phyloP scores from a whole-genome alignment of 23 red algal species.

The Porphyridium purpureum region DNA sequence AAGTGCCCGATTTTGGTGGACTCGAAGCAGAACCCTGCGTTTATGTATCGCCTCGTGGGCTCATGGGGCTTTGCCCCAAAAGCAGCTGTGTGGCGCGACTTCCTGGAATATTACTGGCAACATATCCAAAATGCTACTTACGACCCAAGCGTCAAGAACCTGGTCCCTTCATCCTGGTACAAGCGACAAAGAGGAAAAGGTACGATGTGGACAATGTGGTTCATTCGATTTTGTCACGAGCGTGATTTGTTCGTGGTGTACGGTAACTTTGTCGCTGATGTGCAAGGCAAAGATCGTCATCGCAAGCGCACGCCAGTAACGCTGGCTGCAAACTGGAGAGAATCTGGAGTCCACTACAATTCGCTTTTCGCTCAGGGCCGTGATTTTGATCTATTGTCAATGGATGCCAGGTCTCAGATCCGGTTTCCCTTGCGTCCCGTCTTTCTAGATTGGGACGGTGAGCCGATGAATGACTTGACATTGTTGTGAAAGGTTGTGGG shows the following conservation, averaged over 20 bases:
- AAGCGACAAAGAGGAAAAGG: slow-evolving; percentile 32
- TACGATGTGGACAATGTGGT: slow-evolving; percentile 65
- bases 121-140: not conserved
- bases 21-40: slow-evolving; percentile 8
- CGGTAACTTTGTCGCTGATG: slow-evolving; percentile 23
- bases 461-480: too few species aligned
- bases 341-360: slow-evolving; percentile 41
- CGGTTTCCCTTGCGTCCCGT: too few species aligned
- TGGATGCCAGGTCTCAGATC: too few species aligned
- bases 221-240: slow-evolving; percentile 34
- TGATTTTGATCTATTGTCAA: not conserved
- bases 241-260: slow-evolving; percentile 36
- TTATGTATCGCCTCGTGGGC: slow-evolving; percentile 34
- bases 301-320: slow-evolving; percentile 2
- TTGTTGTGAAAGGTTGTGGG: too few species aligned
- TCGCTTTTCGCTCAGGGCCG: not conserved
- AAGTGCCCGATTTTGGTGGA: slow-evolving; percentile 23
- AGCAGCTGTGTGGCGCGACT: slow-evolving; percentile 27
- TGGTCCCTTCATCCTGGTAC: slow-evolving; percentile 50
- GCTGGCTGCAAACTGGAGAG: slow-evolving; percentile 38
- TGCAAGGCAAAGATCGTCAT: too few species aligned
- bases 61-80: slow-evolving; percentile 67
- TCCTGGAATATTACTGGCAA: slow-evolving; percentile 32
- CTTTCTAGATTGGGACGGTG: too few species aligned
- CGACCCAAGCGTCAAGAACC: slow-evolving; percentile 13